A percentile compares a stretch with the other conserved stretches of the same genome.
Conservation (phyloP, 441 rosid species). For the Populus hybrid region DNA sequence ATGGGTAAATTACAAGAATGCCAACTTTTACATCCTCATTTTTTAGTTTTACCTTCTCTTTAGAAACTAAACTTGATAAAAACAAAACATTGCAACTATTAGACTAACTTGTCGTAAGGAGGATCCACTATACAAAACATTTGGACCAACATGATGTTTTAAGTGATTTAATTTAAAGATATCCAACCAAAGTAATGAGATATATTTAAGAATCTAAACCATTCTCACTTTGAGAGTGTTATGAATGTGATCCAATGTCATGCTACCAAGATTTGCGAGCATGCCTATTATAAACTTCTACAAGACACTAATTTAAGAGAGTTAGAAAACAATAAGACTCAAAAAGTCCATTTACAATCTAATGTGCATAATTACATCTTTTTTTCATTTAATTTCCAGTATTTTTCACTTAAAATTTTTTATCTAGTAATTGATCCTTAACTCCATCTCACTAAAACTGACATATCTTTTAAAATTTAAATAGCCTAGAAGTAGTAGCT, state of each 20-base stretch:
- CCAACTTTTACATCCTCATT: slow-evolving; percentile 62
- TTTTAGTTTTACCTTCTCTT: slow-evolving; percentile 83
- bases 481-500: slow-evolving; percentile 3
- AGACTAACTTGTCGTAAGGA: slow-evolving; percentile 46
- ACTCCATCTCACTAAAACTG: not conserved
- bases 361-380: not conserved
- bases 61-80: slow-evolving; percentile 71
- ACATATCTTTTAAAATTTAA: not conserved
- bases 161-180: not conserved
- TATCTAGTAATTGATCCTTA: not conserved
- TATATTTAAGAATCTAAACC: not conserved
- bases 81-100: slow-evolving; percentile 83
- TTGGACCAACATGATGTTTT: slow-evolving; percentile 34
- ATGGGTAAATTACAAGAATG: not conserved
- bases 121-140: slow-evolving; percentile 95
- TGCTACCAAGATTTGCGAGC: slow-evolving; percentile 92
- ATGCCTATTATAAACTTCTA: slow-evolving; percentile 95
- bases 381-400: not conserved
- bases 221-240: slow-evolving; percentile 82
- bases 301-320: slow-evolving; percentile 27
- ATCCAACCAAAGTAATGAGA: not conserved
- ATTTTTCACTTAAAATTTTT: not conserved
- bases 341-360: not conserved
- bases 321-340: not conserved
- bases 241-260: slow-evolving; percentile 85